These are phyloP conservation scores for Anthoceros angustus DNA, from an alignment of 225 moss, liverwort and hornwort genomes.

Conservation along the genomic window DNA sequence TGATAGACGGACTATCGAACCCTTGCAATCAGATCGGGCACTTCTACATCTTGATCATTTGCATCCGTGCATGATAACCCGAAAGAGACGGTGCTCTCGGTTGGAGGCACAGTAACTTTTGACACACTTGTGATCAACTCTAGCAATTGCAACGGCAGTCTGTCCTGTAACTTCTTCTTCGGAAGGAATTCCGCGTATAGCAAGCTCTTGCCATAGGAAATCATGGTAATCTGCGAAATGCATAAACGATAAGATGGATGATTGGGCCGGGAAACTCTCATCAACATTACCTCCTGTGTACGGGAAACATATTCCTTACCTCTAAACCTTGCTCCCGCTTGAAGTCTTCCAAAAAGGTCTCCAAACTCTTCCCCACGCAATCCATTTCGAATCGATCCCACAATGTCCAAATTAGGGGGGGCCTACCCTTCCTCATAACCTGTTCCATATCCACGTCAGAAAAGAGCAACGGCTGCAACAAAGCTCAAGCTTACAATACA, in stretches of 20 bases:
- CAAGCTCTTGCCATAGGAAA: slow-evolving; percentile 71
- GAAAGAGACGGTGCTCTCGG: slow-evolving; percentile 59
- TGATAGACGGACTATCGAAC: neutral
- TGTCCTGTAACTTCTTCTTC: slow-evolving; percentile 82
- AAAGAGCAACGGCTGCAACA: neutral
- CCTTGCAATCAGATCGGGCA: neutral
- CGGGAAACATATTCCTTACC: slow-evolving; percentile 17
- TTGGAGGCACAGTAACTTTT: slow-evolving; percentile 73
- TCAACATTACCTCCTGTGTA: neutral
- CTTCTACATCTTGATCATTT: neutral
- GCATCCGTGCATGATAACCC: slow-evolving; percentile 64
- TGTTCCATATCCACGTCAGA: slow-evolving; percentile 9
- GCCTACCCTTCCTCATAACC: slow-evolving; percentile 61
- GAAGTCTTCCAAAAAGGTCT: slow-evolving; percentile 75
- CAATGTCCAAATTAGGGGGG: slow-evolving; percentile 78
- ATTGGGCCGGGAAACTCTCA: neutral
- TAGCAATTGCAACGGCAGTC: slow-evolving; percentile 61
- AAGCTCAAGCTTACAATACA: neutral
- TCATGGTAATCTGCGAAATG: slow-evolving; percentile 67
- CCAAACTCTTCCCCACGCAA: slow-evolving; percentile 76
- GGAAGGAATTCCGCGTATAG: slow-evolving; percentile 91
- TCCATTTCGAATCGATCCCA: slow-evolving; percentile 99
- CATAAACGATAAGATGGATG: neutral
- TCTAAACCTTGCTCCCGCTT: slow-evolving; percentile 92
- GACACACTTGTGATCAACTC: slow-evolving; percentile 70